phyloP scores from a whole-genome alignment of 1,139 yeast genomes.

The Martiniozyma asiatica region DNA sequence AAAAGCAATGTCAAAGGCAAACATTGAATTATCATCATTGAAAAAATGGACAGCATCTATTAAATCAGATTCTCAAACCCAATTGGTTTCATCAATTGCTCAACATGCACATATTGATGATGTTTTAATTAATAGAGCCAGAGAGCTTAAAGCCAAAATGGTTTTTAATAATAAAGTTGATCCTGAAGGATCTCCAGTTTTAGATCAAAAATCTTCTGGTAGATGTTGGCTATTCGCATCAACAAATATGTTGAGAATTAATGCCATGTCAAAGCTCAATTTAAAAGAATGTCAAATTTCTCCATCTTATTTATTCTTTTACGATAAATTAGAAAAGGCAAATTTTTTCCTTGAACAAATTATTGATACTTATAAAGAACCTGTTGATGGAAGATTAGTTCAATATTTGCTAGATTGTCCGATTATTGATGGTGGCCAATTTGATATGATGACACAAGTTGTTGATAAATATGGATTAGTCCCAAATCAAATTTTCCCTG shows the following conservation, averaged over 20 bases:
- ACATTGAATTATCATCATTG: too few relatives aligned
- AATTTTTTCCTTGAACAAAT: constrained; percentile 69
- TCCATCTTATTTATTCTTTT: constrained; percentile 60
- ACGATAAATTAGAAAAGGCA: constrained; percentile 65
- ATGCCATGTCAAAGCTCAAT: constrained; percentile 49
- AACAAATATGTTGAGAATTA: constrained; percentile 55
- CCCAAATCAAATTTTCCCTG: constrained; percentile 64
- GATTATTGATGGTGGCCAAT: constrained; percentile 75
- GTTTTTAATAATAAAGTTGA: constrained; percentile 51
- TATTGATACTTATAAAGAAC: constrained; percentile 50
- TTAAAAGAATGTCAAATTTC: constrained; percentile 64
- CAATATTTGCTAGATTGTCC: constrained; percentile 54
- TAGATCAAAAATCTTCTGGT: constrained; percentile 65
- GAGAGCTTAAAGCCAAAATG: constrained; percentile 28
- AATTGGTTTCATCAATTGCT: constrained; percentile 20
- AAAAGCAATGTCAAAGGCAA: too few relatives aligned
- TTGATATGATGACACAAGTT: constrained; percentile 67
- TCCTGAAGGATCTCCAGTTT: constrained; percentile 56
- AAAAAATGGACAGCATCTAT: constrained; percentile 18
- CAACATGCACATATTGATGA: constrained; percentile 24
- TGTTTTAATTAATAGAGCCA: constrained; percentile 30
- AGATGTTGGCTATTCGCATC: constrained; percentile 87
- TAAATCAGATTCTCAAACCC: constrained; percentile 17
- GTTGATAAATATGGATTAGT: constrained; percentile 69
- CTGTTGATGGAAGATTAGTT: constrained; percentile 55